Evolutionary conservation across 768 basidiomycete species (phyloP).

Genomic region (Cystobasidium ongulense): DNA sequence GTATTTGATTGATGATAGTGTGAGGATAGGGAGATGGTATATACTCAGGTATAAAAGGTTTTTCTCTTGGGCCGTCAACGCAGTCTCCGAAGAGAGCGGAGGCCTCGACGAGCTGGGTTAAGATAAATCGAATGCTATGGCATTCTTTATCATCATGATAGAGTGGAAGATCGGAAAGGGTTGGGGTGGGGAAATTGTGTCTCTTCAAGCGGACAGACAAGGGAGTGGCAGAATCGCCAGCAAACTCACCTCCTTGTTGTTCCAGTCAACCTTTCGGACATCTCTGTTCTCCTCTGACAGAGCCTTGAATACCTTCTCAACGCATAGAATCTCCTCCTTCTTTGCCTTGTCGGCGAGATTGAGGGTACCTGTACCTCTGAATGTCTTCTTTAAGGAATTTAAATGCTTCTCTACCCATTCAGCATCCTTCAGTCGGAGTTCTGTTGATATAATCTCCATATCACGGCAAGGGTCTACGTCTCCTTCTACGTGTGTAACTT

Average conservation of each 20-base stretch:
- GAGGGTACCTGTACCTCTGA: constrained; percentile 60
- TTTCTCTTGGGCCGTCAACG: constrained; percentile 61
- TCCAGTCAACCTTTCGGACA: constrained; percentile 87
- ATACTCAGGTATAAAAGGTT: constrained; percentile 49
- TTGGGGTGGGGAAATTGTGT: not conserved
- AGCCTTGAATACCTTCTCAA: constrained; percentile 74
- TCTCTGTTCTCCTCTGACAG: constrained; percentile 76
- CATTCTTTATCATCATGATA: constrained; percentile 68
- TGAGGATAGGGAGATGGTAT: not conserved
- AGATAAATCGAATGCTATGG: constrained; percentile 43
- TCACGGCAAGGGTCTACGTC: constrained; percentile 92
- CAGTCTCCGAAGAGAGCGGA: constrained; percentile 39
- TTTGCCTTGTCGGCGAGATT: constrained; percentile 86
- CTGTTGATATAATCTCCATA: constrained; percentile 94
- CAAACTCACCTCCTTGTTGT: constrained; percentile 88
- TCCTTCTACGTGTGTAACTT: constrained; percentile 97
- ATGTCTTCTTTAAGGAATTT: constrained; percentile 57
- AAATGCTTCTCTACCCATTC: constrained; percentile 95
- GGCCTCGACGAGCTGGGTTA: constrained; percentile 89
- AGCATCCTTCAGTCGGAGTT: constrained; percentile 90
- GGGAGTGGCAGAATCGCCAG: not conserved
- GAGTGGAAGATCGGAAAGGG: constrained; percentile 26
- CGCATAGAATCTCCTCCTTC: constrained; percentile 87
- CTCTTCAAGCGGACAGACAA: not conserved
- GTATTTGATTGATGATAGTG: not conserved